Evolutionary conservation across 306 rosid species (phyloP), one percentile per base, ranked within the genome.

Genomic region (Spatholobus suberectus): DNA sequence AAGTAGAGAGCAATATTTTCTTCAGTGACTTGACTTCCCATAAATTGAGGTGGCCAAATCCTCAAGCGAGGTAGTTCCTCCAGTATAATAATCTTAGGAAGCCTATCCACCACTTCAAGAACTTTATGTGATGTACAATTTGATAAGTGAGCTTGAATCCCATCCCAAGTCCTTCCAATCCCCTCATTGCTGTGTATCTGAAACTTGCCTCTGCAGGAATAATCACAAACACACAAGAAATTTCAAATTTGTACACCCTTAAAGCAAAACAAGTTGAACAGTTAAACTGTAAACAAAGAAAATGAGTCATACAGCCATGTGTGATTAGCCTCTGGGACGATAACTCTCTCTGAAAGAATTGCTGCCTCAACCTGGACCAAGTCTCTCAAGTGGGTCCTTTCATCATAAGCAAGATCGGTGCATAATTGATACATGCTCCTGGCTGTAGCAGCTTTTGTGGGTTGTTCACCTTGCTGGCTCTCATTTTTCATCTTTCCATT

Each of bases 101-200:
- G 71, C 74, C 57, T 84, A 20, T 10, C 52, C 44, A 69, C 86
- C 29, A 68, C 32, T 38, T 84, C 76, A 71, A 41, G n/a, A 86
- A 82, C 84, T 51, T 49, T 17, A 24, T 23, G 58, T 61, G 82
- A 84, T 24, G 82, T 71, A 66, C 4, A n/a, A 35, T 46, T 84
- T 41, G 90, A 86, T 34, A 84, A 13, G 72, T 86, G 88, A 35
- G 88, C 88, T 84, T 82, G 92, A 43, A 89, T 44, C 40, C 88
- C 77, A 57, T 76, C 75, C 52, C 35, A 86, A 57, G 51, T 70
- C 27, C 35, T 61, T 34, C 21, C 62, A 67, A 14, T 29, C 18
- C 72, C 74, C 12, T 63, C 82, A 43, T 13, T 66, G 5, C 6
- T 66, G 65, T 40, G 70, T 17, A 84, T 84, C 47, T 76, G 76